A percentile compares a stretch with the other conserved stretches of the same genome.
Evolutionary conservation across 306 rosid genomes (phyloP).

Genomic region (Lathyrus sativus): DNA sequence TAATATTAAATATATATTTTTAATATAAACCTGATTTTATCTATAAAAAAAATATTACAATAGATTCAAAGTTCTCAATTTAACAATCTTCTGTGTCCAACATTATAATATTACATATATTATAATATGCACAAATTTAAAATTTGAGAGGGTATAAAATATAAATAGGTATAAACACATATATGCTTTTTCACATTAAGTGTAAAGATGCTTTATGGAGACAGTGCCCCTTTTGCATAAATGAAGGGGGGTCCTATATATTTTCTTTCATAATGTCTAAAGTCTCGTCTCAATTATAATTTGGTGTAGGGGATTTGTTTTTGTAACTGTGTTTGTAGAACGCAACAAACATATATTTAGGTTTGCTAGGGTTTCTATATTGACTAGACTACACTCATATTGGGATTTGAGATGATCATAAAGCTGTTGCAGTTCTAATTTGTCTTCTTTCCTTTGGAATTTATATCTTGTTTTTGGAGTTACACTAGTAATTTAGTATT

Average conservation of each 20-base stretch:
- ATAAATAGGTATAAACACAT: conserved; percentile 26
- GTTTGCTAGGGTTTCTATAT: conserved; percentile 48
- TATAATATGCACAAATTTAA: too few species aligned
- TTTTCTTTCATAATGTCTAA: neutral
- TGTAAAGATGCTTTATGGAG: conserved; percentile 36
- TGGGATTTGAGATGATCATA: conserved; percentile 59
- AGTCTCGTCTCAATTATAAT: conserved; percentile 6
- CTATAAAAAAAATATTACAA: too few species aligned
- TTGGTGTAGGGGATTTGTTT: conserved; percentile 33
- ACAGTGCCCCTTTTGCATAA: conserved; percentile 31
- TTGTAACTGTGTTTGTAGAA: conserved; percentile 26
- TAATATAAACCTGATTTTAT: too few species aligned
- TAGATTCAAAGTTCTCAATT: too few species aligned
- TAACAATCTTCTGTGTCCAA: too few species aligned
- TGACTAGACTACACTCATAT: conserved; percentile 40
- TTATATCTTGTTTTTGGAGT: conserved; percentile 8
- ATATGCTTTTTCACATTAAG: conserved; percentile 37
- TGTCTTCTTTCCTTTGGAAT: conserved; percentile 32
- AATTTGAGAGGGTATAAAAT: conserved; percentile 11
- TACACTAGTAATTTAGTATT: neutral
- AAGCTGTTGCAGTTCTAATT: conserved; percentile 43
- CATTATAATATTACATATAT: too few species aligned
- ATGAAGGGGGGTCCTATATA: conserved; percentile 34
- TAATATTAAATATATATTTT: too few species aligned
- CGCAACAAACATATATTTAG: conserved; percentile 26